Evolutionary conservation across 1,284 basidiomycete genomes (phyloP), one percentile per base, ranked within the genome.

Genomic region (Ustilago hordei): DNA sequence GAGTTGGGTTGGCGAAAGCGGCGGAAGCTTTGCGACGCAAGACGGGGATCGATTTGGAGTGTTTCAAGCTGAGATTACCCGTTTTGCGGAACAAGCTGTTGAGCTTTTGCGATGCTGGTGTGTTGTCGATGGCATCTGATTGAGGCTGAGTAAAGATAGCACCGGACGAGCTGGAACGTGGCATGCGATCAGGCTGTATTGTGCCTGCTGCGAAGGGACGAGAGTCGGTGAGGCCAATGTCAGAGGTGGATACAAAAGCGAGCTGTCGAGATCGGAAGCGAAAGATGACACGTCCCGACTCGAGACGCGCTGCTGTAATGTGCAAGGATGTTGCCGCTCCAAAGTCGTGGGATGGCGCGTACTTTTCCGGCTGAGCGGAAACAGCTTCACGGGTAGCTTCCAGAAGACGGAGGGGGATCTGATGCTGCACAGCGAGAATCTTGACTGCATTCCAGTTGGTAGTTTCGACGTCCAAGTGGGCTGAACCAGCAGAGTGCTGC

Each of bases 381-480:
- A 62, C 56, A 8, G 61, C 63, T 32, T 68, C 65, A 36, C 71
- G 69, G 15, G 61, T 47, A 28, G 55, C n/a, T 45, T 76, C 65
- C 19, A 76, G 41, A 11, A 62, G 35, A 28, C 53, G 32, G 13
- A 81, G 59, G 2, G 80, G 48, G 47, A 83, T 76, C 35, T 78
- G 76, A 35, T 83, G 72, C 60, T 80, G 80, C 31, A 53, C 60
- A 15, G 80, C 81, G 36, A 83, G 62, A 41, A 78, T 74, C 57
- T 78, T 79, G 58, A 81, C 78, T 17, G 81, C 81, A 34, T 76
- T 83, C 80, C 78, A 81, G 58, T 80, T 83, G 57, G 81, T 82
- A 4, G 81, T 83, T 60, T 83, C 81, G 19, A 83, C 78, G 59
- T 81, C 80, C 31, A 81, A 32, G 11, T 55, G 45, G 11, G 65